Base-by-base conservation (phyloP, 2,329 filamentous ascomycete species). In the Diaporthe capsici region DNA sequence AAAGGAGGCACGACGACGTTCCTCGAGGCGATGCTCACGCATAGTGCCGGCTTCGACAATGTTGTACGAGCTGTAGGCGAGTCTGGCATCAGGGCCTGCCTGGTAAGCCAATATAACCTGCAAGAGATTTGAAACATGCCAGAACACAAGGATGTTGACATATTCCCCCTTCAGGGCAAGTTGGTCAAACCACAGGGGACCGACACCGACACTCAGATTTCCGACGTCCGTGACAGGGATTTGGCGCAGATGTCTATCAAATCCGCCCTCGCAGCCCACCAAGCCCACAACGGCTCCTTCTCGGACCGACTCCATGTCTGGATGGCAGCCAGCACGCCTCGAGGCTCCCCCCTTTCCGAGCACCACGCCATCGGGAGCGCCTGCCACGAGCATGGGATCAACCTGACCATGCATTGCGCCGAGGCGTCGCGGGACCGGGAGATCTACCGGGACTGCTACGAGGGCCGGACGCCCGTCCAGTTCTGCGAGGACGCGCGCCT, bases 1-100 rank as follows among this genome's bases (percentile, higher is more conserved):
- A 84, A 85, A 79, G 85, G 83, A 5, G 87, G 87, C 0, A 89
- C 87, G 5, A 89, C 87, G 3, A 88, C 85, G 77, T 89, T 90
- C 76, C 81, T 89, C 8, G 87, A 89, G 79, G 88, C 86, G 57
- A 88, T 89, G 87, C 83, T 87, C 73, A 81, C 81, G 10, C 78
- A 79, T 73, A 61, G 79, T 12, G 78, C 76, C 72, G 81, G 80
- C 3, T 76, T 82, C 60, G 80, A 71, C 47, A 79, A 81, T 49
- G 79, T 79, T 1, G 79, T 78, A 7, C 44, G 74, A 4, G 79
- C 78, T 6, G 79, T 79, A 28, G 53, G 58, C 6, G 79, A 80
- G 49, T 78, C 65, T 70, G 79, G 79, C 17, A 77, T 79, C 15
- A 76, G 79, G 13, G 79, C 79, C 5, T 80, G 79, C 55, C 75